A percentile compares a stretch with the other conserved stretches of the same genome.
Evolutionary conservation across 257 asterid species (phyloP).

Genomic region (Fraxinus cuspidata): DNA sequence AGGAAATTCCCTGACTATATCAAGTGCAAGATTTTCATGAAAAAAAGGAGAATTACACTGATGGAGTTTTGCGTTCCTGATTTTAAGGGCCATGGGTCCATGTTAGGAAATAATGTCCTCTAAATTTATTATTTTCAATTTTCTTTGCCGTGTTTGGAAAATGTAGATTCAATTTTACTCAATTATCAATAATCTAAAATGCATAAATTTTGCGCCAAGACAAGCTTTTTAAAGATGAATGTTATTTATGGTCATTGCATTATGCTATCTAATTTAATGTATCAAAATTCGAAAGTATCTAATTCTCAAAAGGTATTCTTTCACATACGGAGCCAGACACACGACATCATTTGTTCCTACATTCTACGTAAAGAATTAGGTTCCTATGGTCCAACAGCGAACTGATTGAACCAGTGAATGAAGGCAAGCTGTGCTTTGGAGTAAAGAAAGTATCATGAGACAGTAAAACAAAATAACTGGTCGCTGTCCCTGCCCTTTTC

Average conservation of each 20-base stretch:
- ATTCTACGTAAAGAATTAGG: constrained; percentile 5
- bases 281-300: no score
- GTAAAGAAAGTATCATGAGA: not conserved
- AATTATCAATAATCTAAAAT: no score
- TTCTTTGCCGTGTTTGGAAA: no score
- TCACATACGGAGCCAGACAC: not conserved
- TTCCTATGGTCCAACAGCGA: not conserved
- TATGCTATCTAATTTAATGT: no score
- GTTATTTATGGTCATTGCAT: no score
- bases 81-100: not conserved
- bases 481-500: not conserved
- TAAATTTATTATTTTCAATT: no score
- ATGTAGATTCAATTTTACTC: no score
- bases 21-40: not conserved
- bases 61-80: not conserved
- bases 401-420: not conserved
- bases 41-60: not conserved
- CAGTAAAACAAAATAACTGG: not conserved
- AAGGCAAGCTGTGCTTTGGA: constrained; percentile 5
- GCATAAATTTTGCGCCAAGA: no score
- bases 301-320: no score
- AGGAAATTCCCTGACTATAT: not conserved
- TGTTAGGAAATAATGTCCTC: not conserved
- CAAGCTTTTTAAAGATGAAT: no score
- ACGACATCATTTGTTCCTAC: not conserved